Base-by-base conservation (phyloP, 345 rosid species). In the Camelina laxa region DNA sequence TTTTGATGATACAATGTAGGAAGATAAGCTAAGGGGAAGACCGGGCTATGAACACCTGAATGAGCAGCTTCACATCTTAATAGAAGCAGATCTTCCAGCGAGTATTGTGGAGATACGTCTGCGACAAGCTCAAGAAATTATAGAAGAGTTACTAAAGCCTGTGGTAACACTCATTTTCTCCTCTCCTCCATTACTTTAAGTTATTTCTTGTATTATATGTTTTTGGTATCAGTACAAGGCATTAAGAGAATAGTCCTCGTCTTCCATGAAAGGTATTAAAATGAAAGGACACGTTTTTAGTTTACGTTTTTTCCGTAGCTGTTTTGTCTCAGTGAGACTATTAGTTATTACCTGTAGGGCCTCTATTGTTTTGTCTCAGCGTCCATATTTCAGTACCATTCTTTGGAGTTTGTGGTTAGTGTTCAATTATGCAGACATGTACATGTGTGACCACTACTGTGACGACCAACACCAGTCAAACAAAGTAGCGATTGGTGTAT, bases 91-190 rank as follows among this genome's bases (percentile, higher is more conserved):
- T 85, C 86, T 87, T 60, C 91, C 94, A 72, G 94, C 90, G 5
- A 86, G 78, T 75, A 45, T 87, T 12, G 91, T 89, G 20, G 94
- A 89, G 58, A 71, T 83, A 14, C 83, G 84, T 80, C 80, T 89
- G 61, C 80, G 94, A 67, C 94, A 89, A 70, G 94, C 94, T 49
- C 91, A 89, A 72, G 91, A 85, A 80, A 87, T 89, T 50, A 91
- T 94, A 10, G 95, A 88, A 85, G 98, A 92, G 81, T 82, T 92
- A 75, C 97, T 93, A 58, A 93, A 89, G 73, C 98, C 98, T 64
- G 96, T 93, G 97, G 98, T 91, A 87, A 58, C 15, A 16, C 31
- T 20, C 47, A 41, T 41, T 20, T 20, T 9, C n/a, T n/a, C n/a
- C n/a, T 0, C 38, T 16, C 22, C 31, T 19, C 12, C 6, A 12